Evolutionary conservation across 2,329 filamentous ascomycete genomes (phyloP).

Genomic region (Claviceps capensis): DNA sequence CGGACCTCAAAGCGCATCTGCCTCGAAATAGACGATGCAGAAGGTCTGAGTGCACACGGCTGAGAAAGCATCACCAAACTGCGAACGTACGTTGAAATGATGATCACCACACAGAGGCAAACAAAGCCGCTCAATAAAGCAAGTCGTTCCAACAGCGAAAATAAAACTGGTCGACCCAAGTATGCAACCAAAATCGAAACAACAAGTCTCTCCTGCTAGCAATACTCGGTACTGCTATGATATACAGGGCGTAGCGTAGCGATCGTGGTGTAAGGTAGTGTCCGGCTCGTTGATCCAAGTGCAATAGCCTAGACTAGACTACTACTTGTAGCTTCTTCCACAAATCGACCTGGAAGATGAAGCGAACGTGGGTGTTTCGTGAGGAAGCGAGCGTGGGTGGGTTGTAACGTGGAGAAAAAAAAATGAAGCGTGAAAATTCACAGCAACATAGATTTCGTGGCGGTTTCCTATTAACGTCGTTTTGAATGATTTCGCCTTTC

Average conservation of each 20-base stretch:
- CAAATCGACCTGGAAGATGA: slow-evolving; percentile 1
- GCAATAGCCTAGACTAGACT: not conserved
- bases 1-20: too few species aligned
- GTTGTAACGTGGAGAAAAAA: slow-evolving; percentile 9
- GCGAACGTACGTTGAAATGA: slow-evolving; percentile 16
- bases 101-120: slow-evolving; percentile 13
- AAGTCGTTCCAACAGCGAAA: slow-evolving; percentile 25
- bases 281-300: too few species aligned
- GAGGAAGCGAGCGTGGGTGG: slow-evolving; percentile 19
- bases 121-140: slow-evolving; percentile 9
- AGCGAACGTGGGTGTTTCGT: slow-evolving; percentile 5
- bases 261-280: slow-evolving; percentile 18
- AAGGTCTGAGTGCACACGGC: too few species aligned
- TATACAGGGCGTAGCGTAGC: slow-evolving; percentile 16
- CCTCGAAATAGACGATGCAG: too few species aligned
- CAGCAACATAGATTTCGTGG: slow-evolving; percentile 4
- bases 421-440: slow-evolving; percentile 1
- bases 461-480: not conserved
- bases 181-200: too few species aligned
- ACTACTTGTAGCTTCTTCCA: not conserved
- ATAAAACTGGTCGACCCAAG: not conserved
- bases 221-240: not conserved
- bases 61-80: too few species aligned
- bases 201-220: not conserved
- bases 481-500: too few species aligned